Conservation (phyloP, 768 basidiomycete species). For the Cubamyces sp. region DNA sequence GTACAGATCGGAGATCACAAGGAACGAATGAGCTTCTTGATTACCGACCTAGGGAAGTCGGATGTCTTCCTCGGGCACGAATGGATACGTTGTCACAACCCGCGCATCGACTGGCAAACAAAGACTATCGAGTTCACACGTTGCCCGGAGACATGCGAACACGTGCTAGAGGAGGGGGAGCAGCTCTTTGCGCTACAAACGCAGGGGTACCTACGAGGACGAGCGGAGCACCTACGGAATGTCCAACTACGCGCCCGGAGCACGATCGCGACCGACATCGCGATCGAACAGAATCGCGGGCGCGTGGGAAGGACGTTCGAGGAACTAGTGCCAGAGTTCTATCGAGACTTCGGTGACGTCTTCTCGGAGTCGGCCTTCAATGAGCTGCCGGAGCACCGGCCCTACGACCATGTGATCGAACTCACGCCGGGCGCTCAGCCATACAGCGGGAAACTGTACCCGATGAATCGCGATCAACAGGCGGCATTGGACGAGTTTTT, state of each 20-base stretch:
- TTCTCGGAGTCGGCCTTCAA: too few relatives aligned
- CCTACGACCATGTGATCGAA: too few relatives aligned
- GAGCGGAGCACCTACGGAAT: too few relatives aligned
- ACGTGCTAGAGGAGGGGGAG: background rate
- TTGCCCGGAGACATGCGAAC: background rate
- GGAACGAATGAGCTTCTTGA: background rate
- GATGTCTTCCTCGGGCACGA: slow-evolving; percentile 6
- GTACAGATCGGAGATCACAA: background rate
- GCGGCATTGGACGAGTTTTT: background rate
- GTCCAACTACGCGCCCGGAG: too few relatives aligned
- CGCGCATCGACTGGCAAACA: slow-evolving; percentile 5
- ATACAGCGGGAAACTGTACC: too few relatives aligned
- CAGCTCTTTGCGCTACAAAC: background rate
- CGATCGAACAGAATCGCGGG: background rate
- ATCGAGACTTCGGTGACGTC: too few relatives aligned
- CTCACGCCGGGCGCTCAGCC: too few relatives aligned
- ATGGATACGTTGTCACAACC: slow-evolving; percentile 9
- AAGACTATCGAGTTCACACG: background rate
- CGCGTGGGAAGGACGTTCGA: too few relatives aligned
- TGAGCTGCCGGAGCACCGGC: too few relatives aligned
- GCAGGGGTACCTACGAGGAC: too few relatives aligned
- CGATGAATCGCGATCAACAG: too few relatives aligned
- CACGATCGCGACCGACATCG: background rate
- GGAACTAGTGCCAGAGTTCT: too few relatives aligned
- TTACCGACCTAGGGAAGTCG: slow-evolving; percentile 7